A percentile compares a stretch with the other conserved stretches of the same genome.
Conservation (phyloP, 2,329 filamentous ascomycete genomes). For the Arthrobotrys iridis region DNA sequence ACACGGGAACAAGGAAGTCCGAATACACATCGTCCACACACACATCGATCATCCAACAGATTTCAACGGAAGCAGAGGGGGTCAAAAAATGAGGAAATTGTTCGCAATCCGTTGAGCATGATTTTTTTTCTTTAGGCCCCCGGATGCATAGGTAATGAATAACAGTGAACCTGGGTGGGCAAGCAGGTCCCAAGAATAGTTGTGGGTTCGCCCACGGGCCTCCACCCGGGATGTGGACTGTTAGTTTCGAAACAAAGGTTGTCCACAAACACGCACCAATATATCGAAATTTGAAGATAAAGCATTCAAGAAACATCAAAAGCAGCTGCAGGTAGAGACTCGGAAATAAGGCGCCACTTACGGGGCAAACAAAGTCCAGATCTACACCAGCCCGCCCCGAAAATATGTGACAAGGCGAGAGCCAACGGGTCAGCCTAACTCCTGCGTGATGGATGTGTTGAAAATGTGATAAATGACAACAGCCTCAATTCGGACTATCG, state of each 20-base stretch:
- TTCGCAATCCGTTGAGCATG: background rate
- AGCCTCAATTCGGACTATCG: slow-evolving; percentile 18
- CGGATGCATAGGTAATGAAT: slow-evolving; percentile 28
- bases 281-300: background rate
- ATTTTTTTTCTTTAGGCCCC: background rate
- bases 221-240: background rate
- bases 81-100: background rate
- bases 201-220: slow-evolving; percentile 17
- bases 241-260: slow-evolving; percentile 35
- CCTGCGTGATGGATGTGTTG: slow-evolving; percentile 37
- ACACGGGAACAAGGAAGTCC: slow-evolving; percentile 49
- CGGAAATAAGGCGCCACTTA: slow-evolving; percentile 12
- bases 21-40: slow-evolving; percentile 30
- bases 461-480: slow-evolving; percentile 53
- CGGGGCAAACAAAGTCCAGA: slow-evolving; percentile 53
- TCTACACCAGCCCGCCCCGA: slow-evolving; percentile 48
- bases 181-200: background rate
- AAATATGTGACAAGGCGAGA: slow-evolving; percentile 40
- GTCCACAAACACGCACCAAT: background rate
- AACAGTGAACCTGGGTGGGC: slow-evolving; percentile 5
- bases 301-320: background rate
- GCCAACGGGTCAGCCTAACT: slow-evolving; percentile 34
- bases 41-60: slow-evolving; percentile 51
- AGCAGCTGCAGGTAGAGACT: background rate
- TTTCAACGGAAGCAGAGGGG: slow-evolving; percentile 36